A percentile compares a stretch with the other conserved stretches of the same genome.
phyloP scores from a whole-genome alignment of 805 yeast genomes.

The Candida pini region DNA sequence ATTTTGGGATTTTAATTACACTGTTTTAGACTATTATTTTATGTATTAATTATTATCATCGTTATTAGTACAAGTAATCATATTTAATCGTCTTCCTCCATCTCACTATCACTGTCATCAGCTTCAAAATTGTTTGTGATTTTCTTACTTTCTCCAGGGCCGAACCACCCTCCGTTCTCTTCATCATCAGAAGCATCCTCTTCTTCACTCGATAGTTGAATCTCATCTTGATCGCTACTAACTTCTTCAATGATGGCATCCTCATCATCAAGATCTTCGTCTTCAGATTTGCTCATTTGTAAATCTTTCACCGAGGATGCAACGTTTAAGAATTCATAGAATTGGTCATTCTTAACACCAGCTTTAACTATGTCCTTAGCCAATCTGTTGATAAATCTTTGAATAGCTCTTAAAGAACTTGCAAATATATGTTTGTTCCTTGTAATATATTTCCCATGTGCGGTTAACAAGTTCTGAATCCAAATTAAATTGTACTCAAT shows the following conservation, averaged over 20 bases:
- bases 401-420: constrained; percentile 61
- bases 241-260: constrained; percentile 22
- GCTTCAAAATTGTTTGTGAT: constrained; percentile 29
- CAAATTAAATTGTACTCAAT: constrained; percentile 79
- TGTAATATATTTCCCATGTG: constrained; percentile 74
- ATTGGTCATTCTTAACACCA: constrained; percentile 48
- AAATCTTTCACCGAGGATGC: constrained; percentile 5
- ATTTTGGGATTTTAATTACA: too few relatives aligned
- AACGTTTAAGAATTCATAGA: constrained; percentile 44
- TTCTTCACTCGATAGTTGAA: constrained; percentile 18
- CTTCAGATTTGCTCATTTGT: constrained; percentile 14
- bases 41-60: neutral
- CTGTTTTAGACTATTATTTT: too few relatives aligned
- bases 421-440: constrained; percentile 56
- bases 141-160: constrained; percentile 26
- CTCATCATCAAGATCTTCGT: constrained; percentile 24
- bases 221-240: constrained; percentile 21
- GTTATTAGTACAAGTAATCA: constrained; percentile 6
- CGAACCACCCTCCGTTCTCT: constrained; percentile 32
- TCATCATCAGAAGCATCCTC: constrained; percentile 27
- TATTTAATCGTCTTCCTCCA: constrained; percentile 31
- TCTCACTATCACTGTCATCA: constrained; percentile 31
- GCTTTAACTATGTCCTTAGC: constrained; percentile 67
- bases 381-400: constrained; percentile 65
- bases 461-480: constrained; percentile 62